These are phyloP conservation scores for Paramecium tetraurelia DNA, from an alignment of 73 alveolate genomes.

Conservation along the genomic window DNA sequence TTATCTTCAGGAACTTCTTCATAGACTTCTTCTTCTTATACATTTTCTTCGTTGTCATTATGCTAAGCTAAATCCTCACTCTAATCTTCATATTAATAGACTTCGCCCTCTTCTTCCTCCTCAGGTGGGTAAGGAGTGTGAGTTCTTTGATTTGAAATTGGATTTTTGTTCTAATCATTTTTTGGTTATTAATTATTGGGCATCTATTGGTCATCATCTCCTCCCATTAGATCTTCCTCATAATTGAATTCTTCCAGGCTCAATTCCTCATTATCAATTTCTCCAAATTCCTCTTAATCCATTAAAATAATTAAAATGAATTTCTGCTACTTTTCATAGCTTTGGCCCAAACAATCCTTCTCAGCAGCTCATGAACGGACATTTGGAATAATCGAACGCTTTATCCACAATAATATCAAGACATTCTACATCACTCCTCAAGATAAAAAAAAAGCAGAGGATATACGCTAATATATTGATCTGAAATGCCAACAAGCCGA, in stretches of 20 bases:
- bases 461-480: neutral
- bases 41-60: neutral
- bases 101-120: neutral
- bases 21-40: neutral
- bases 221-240: neutral
- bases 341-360: conserved; percentile 11
- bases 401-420: neutral
- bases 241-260: neutral
- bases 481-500: neutral
- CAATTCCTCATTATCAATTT: neutral
- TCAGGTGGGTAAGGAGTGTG: neutral
- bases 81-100: neutral
- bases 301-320: neutral
- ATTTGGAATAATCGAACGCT: neutral
- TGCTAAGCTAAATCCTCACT: neutral
- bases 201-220: neutral
- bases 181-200: neutral
- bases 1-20: neutral
- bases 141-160: neutral
- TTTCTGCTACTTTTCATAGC: conserved; percentile 9
- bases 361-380: conserved; percentile 50
- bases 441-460: conserved; percentile 13
- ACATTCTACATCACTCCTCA: neutral
- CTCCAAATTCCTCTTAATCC: neutral
- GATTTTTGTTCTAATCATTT: neutral